Percentiles rank a stretch among this genome's conserved stretches.
Evolutionary conservation across 176 grass and related monocot genomes (phyloP).

Genomic region (Triticum turgidum): DNA sequence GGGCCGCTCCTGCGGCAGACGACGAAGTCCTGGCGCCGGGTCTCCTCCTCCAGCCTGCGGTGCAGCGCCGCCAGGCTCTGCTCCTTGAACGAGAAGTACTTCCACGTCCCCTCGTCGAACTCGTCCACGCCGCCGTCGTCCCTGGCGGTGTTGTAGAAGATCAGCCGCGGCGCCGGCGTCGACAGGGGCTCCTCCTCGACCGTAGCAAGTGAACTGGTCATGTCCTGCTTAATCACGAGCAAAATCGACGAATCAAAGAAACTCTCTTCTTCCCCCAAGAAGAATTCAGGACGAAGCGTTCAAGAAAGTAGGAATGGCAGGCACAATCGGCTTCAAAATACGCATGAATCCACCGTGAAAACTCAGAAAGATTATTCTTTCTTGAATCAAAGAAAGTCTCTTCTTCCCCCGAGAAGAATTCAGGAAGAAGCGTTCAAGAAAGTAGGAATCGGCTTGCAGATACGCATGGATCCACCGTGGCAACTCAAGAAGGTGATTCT

Average conservation of each 20-base stretch:
- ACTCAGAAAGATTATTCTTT: not conserved
- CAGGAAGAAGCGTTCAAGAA: too few species aligned
- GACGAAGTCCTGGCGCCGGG: slow-evolving; percentile 32
- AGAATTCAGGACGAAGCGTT: not conserved
- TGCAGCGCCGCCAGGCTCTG: slow-evolving; percentile 40
- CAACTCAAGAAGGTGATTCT: too few species aligned
- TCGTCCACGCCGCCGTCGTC: slow-evolving; percentile 51
- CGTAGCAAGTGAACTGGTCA: not conserved
- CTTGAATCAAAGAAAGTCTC: too few species aligned
- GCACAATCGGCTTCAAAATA: not conserved
- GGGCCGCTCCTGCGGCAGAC: slow-evolving; percentile 40
- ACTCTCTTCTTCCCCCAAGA: not conserved
- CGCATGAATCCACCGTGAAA: not conserved
- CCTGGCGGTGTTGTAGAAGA: slow-evolving; percentile 52
- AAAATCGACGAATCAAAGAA: not conserved
- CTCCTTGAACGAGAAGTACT: slow-evolving; percentile 45
- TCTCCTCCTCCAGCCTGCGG: slow-evolving; percentile 34
- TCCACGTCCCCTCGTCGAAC: slow-evolving; percentile 51
- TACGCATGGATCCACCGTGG: too few species aligned
- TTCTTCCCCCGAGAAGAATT: too few species aligned
- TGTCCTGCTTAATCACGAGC: not conserved
- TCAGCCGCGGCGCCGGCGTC: slow-evolving; percentile 29
- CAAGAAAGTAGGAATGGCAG: not conserved
- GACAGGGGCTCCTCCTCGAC: slow-evolving; percentile 26
- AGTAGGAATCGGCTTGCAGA: too few species aligned